phyloP scores from a whole-genome alignment of 208 protist genomes.

The Naegleria fowleri region DNA sequence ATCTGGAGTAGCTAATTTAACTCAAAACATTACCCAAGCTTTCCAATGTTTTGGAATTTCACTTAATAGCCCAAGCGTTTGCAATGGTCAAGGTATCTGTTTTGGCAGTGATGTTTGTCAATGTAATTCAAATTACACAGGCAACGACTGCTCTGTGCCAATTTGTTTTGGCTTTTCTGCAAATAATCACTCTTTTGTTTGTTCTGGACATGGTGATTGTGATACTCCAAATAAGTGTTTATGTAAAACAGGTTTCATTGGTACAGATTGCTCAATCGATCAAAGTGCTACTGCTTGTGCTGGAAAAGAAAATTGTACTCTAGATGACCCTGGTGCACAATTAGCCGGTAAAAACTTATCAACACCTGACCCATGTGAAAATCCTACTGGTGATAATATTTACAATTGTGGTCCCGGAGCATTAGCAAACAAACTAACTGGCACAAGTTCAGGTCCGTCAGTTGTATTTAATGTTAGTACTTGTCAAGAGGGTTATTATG shows the following conservation, averaged over 20 bases:
- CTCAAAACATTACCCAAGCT: background rate
- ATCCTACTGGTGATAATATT: background rate
- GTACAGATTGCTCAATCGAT: background rate
- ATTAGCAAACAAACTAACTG: too few relatives aligned
- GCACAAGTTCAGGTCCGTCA: too few relatives aligned
- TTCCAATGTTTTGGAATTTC: background rate
- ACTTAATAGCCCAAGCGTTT: background rate
- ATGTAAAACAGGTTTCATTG: background rate
- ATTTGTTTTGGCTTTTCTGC: background rate
- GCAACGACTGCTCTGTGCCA: background rate
- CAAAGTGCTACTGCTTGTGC: background rate
- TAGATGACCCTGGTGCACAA: background rate
- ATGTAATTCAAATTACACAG: background rate
- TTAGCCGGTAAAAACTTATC: too few relatives aligned
- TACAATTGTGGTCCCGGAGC: background rate
- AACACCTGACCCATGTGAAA: too few relatives aligned
- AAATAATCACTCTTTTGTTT: background rate
- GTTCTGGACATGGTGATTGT: background rate
- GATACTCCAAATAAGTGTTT: background rate
- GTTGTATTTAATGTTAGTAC: background rate
- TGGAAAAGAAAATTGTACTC: background rate
- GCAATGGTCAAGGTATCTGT: background rate
- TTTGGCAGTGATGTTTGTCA: background rate
- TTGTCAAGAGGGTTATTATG: background rate
- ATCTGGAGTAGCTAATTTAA: background rate